Evolutionary conservation across 2,329 filamentous ascomycete genomes (phyloP).

Genomic region (Penicillium brevicompactum): DNA sequence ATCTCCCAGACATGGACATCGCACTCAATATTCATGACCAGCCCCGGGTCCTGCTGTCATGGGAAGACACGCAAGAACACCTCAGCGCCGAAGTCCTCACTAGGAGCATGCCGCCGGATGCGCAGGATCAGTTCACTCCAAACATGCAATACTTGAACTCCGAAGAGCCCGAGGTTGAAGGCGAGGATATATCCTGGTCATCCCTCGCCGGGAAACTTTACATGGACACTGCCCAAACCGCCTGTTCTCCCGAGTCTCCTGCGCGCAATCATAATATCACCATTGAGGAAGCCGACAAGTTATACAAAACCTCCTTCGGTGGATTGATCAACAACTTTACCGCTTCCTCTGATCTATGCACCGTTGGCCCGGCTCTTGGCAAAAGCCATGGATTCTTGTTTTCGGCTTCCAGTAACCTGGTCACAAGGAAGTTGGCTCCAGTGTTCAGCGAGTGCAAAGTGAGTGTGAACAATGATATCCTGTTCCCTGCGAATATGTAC

Average conservation of each 20-base stretch:
- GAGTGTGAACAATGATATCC: conserved; percentile 69
- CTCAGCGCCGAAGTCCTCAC: conserved; percentile 52
- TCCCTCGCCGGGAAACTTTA: conserved; percentile 51
- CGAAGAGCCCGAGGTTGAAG: conserved; percentile 12
- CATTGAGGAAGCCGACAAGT: conserved; percentile 51
- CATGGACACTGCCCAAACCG: conserved; percentile 61
- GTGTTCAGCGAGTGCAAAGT: conserved; percentile 71
- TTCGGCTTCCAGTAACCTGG: conserved; percentile 52
- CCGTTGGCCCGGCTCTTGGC: conserved; percentile 65
- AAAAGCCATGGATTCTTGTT: conserved; percentile 66
- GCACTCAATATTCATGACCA: conserved; percentile 68
- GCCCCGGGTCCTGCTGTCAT: conserved; percentile 62
- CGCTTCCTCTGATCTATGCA: conserved; percentile 63
- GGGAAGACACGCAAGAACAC: conserved; percentile 57
- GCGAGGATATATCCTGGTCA: conserved; percentile 52
- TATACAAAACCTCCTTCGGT: conserved; percentile 52
- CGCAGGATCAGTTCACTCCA: conserved; percentile 46
- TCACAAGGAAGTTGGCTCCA: conserved; percentile 54
- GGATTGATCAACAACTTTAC: conserved; percentile 67
- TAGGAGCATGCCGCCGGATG: conserved; percentile 47
- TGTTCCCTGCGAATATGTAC: conserved; percentile 70
- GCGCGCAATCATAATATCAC: conserved; percentile 55
- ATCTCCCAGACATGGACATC: conserved; percentile 67
- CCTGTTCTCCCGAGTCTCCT: conserved; percentile 60
- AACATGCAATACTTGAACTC: conserved; percentile 39